Evolutionary conservation across 2,329 filamentous ascomycete species (phyloP), one percentile per base, ranked within the genome.

Genomic region (Zarea fungicola): DNA sequence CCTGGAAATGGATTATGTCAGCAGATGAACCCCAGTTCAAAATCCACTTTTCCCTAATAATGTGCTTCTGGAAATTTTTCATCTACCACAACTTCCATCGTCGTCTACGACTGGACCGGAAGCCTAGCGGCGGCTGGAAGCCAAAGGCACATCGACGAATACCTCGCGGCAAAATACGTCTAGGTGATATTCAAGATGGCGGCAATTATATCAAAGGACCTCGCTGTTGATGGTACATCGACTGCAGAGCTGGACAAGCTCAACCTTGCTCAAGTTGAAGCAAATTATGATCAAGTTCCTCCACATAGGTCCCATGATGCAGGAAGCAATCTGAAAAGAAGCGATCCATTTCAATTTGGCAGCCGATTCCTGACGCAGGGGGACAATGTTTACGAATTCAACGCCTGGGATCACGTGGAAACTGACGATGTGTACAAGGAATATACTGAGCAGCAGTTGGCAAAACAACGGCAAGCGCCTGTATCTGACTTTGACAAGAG

Each of bases 371-470:
- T 99, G 44, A 83, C 87, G 60, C 78, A 92, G 65, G 81, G 83
- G 62, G 91, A 96, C 71, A 79, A 97, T 65, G 88, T 95, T 61
- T 99, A 92, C 71, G 87, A 95, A 66, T 96, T 93, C 80, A 99
- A 99, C 68, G 93, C 93, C 31, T 99, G 93, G 93, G 93, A 99
- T 66, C 92, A 99, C 65, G 93, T 97, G 64, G 85, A 92, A 69
- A 90, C 90, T 65, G 92, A 97, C 71, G 83, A 89, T 58, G 78
- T 84, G 34, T 97, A 96, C 76, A 84, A 85, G 62, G 81, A 87
- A 62, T 96, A 93, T 67, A 85, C 90, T 52, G 83, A 91, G 68
- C 71, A 83, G 62, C 93, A 97, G 71, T 92, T 87, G 63, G 80
- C 81, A 40, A 86, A 85, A 70, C 93, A 99, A 71, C 84, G 91